Percentiles rank a stretch among this genome's conserved stretches.
These are phyloP conservation scores for Raffaelea ambrosiae DNA, from an alignment of 2,329 filamentous ascomycete species.

Conservation along the genomic window DNA sequence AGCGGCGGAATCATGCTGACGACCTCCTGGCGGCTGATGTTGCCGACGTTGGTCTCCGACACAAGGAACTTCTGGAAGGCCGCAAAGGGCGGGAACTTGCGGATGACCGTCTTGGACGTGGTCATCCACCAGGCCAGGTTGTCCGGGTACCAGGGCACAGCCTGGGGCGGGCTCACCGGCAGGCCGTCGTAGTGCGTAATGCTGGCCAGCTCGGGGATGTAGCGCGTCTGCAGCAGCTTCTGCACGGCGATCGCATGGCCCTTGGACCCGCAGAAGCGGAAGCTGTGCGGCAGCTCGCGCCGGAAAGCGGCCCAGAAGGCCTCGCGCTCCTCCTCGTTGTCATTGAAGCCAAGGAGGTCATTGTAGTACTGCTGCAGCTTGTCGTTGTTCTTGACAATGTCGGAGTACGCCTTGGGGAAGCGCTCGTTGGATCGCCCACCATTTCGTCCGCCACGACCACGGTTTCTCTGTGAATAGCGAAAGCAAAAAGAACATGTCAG, in stretches of 20 bases:
- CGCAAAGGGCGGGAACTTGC: constrained; percentile 87
- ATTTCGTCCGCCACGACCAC: constrained; percentile 20
- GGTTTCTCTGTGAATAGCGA: constrained; percentile 15
- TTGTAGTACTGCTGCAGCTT: constrained; percentile 85
- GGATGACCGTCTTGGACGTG: constrained; percentile 90
- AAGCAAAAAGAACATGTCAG: too few species aligned
- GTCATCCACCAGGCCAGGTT: constrained; percentile 97
- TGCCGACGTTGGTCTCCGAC: constrained; percentile 92
- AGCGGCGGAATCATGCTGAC: constrained; percentile 98
- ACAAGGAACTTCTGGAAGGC: constrained; percentile 97
- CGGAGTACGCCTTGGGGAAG: constrained; percentile 38
- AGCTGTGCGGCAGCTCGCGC: constrained; percentile 89
- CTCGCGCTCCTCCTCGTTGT: constrained; percentile 58
- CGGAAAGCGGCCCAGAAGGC: constrained; percentile 79
- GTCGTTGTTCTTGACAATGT: constrained; percentile 71
- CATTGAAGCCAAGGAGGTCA: constrained; percentile 57
- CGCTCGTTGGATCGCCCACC: constrained; percentile 29
- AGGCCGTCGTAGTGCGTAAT: constrained; percentile 78
- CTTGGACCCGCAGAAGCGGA: constrained; percentile 93
- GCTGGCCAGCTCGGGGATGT: constrained; percentile 81
- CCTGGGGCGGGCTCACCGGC: constrained; percentile 69
- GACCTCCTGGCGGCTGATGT: constrained; percentile 94
- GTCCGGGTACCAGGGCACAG: constrained; percentile 89
- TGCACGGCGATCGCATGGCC: constrained; percentile 90
- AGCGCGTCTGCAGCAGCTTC: constrained; percentile 76